Evolutionary conservation across 306 rosid species (phyloP).

Genomic region (Rosa lucieae): DNA sequence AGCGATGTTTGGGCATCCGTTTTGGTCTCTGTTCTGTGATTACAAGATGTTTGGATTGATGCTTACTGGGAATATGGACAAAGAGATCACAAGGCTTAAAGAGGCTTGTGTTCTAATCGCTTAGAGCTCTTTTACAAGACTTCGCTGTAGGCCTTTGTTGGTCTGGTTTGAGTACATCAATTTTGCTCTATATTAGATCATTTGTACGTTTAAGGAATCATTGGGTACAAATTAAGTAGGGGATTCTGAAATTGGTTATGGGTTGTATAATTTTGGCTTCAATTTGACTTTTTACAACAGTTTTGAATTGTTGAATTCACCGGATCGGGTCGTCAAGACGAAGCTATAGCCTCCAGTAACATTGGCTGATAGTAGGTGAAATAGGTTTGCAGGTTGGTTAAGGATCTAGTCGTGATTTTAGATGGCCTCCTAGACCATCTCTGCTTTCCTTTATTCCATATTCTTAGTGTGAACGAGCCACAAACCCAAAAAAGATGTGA

Average conservation of each 20-base stretch:
- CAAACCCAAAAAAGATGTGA: too few species aligned
- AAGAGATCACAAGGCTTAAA: slow-evolving; percentile 94
- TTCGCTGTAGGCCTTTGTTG: background rate
- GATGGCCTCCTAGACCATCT: too few species aligned
- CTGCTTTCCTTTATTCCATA: too few species aligned
- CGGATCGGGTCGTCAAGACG: too few species aligned
- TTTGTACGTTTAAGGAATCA: background rate
- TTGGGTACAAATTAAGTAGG: background rate
- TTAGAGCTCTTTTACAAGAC: background rate
- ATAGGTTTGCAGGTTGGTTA: too few species aligned
- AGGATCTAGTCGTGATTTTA: too few species aligned
- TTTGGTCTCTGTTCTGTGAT: slow-evolving; percentile 89
- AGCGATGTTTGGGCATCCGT: slow-evolving; percentile 81
- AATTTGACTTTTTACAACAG: background rate
- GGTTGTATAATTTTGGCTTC: background rate
- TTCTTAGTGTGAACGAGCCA: too few species aligned
- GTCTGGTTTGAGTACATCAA: background rate
- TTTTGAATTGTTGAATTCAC: background rate
- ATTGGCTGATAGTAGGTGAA: too few species aligned
- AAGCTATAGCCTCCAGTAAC: too few species aligned
- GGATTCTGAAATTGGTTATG: too few species aligned
- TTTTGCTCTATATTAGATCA: slow-evolving; percentile 8
- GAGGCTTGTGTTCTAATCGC: slow-evolving; percentile 53
- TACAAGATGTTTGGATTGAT: slow-evolving; percentile 90
- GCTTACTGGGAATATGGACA: slow-evolving; percentile 93